Evolutionary conservation across 1,284 basidiomycete genomes (phyloP).

Genomic region (Ganoderma sinense): DNA sequence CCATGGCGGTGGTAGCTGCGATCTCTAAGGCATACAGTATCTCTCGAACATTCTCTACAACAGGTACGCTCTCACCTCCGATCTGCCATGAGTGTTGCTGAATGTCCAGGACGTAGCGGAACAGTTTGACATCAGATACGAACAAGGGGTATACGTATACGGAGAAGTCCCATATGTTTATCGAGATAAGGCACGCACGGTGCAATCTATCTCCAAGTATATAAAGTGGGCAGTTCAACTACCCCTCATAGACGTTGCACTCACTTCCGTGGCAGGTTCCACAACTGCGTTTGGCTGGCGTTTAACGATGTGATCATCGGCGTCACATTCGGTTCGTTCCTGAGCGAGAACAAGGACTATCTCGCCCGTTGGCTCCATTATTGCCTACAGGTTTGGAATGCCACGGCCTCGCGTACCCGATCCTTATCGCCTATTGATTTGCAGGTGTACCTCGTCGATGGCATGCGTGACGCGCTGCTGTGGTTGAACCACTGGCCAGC

Average conservation of each 20-base stretch:
- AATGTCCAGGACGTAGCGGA: slow-evolving; percentile 19
- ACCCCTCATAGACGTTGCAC: too few species aligned
- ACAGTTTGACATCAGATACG: slow-evolving; percentile 35
- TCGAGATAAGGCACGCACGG: slow-evolving; percentile 23
- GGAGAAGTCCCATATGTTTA: slow-evolving; percentile 24
- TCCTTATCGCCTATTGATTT: background rate
- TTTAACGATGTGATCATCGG: slow-evolving; percentile 92
- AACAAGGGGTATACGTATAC: slow-evolving; percentile 32
- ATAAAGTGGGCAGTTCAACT: slow-evolving; percentile 56
- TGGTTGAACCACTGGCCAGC: slow-evolving; percentile 98
- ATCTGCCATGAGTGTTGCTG: background rate
- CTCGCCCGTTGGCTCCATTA: slow-evolving; percentile 50
- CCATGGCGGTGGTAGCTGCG: background rate
- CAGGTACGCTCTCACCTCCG: slow-evolving; percentile 14
- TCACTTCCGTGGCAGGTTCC: slow-evolving; percentile 65
- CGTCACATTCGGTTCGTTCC: slow-evolving; percentile 70
- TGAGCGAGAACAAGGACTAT: slow-evolving; percentile 65
- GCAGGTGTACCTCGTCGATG: slow-evolving; percentile 54
- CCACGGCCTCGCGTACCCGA: background rate
- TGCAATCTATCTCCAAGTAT: slow-evolving; percentile 49
- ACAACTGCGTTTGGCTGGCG: slow-evolving; percentile 91
- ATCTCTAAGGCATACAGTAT: background rate
- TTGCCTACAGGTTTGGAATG: slow-evolving; percentile 49
- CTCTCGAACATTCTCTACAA: slow-evolving; percentile 21
- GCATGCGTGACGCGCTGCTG: slow-evolving; percentile 62